These are phyloP conservation scores for Metahyphopichia silvanorum DNA, from an alignment of 805 yeast genomes.

Conservation along the genomic window DNA sequence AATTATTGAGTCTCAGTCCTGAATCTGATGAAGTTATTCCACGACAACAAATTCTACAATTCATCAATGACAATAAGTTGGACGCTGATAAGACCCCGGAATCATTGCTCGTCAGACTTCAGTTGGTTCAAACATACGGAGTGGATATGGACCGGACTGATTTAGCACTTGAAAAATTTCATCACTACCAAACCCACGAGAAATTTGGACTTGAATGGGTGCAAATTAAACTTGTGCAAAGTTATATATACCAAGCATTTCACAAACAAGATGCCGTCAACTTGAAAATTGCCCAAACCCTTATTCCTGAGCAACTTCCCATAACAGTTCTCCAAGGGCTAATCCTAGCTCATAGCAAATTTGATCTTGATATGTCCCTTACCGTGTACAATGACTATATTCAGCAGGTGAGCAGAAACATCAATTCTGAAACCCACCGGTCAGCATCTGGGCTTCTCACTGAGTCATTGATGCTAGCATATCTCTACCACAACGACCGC, in stretches of 20 bases:
- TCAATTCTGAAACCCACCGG: slow-evolving; percentile 22
- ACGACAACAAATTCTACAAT: too few species aligned
- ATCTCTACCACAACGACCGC: slow-evolving; percentile 44
- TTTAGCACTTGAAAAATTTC: slow-evolving; percentile 33
- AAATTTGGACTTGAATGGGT: slow-evolving; percentile 38
- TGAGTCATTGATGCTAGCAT: slow-evolving; percentile 45
- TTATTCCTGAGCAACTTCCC: slow-evolving; percentile 19
- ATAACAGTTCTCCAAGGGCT: slow-evolving; percentile 35
- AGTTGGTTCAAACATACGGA: slow-evolving; percentile 30
- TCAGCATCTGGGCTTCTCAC: slow-evolving; percentile 45
- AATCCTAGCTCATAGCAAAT: slow-evolving; percentile 39
- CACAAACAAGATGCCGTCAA: slow-evolving; percentile 22
- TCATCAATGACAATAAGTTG: slow-evolving; percentile 17
- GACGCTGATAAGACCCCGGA: slow-evolving; percentile 24
- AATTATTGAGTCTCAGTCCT: not conserved
- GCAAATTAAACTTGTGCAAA: slow-evolving; percentile 38
- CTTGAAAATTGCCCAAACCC: slow-evolving; percentile 37
- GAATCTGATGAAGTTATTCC: slow-evolving; percentile 7
- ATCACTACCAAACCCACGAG: slow-evolving; percentile 35
- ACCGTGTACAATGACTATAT: slow-evolving; percentile 47
- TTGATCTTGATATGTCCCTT: slow-evolving; percentile 37
- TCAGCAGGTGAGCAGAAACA: slow-evolving; percentile 25
- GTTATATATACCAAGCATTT: slow-evolving; percentile 39
- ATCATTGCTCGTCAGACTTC: slow-evolving; percentile 27
- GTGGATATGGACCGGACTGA: slow-evolving; percentile 26